Evolutionary conservation across 1,284 basidiomycete genomes (phyloP).

Genomic region (Thelephora terrestris): DNA sequence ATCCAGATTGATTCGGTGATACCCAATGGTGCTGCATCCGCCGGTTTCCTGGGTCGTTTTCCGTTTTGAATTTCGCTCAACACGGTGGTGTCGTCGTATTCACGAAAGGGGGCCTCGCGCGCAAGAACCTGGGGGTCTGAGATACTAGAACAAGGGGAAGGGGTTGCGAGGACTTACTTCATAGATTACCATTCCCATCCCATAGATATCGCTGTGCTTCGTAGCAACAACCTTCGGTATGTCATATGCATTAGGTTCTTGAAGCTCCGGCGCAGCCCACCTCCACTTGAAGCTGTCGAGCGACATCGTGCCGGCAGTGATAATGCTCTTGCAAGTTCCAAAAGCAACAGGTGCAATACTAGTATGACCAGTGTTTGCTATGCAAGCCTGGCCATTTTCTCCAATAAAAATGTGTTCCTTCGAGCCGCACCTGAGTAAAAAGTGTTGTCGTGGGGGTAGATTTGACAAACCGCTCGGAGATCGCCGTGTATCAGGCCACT

Average conservation of each 20-base stretch:
- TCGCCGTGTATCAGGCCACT: not conserved
- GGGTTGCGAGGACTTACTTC: not conserved
- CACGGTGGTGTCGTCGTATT: too few species aligned
- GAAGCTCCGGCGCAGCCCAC: not conserved
- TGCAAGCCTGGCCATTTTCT: slow-evolving; percentile 14
- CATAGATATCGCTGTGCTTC: not conserved
- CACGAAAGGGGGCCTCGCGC: too few species aligned
- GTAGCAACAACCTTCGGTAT: too few species aligned
- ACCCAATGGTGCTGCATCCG: not conserved
- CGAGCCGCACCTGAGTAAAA: not conserved
- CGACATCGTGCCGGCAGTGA: too few species aligned
- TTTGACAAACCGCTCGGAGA: not conserved
- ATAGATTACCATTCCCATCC: not conserved
- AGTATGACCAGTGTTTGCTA: slow-evolving; percentile 6
- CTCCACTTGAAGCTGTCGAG: not conserved
- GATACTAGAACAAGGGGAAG: too few species aligned
- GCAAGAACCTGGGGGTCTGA: too few species aligned
- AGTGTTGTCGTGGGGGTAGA: not conserved
- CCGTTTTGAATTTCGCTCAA: not conserved
- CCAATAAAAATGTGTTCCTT: slow-evolving; percentile 20
- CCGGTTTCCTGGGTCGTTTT: slow-evolving; percentile 1
- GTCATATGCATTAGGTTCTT: not conserved
- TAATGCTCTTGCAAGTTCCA: too few species aligned
- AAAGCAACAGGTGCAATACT: too few species aligned
- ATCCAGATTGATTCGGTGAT: slow-evolving; percentile 2